Evolutionary conservation across 306 rosid genomes (phyloP), one percentile per base, ranked within the genome.

Genomic region (Lathyrus oleraceus): DNA sequence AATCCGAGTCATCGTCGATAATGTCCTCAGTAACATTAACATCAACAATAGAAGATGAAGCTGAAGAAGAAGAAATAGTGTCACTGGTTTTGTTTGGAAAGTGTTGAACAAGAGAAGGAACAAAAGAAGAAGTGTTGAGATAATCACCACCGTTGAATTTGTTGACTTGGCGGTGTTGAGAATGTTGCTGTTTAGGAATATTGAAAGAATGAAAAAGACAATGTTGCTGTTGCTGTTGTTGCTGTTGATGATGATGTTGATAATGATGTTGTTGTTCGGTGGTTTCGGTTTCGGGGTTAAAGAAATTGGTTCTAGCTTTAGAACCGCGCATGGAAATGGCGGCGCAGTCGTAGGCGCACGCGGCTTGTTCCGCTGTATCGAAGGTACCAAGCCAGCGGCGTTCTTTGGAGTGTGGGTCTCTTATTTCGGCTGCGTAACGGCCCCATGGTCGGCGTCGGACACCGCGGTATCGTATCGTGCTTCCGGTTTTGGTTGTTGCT

Each of bases 391-490:
- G 91, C 98, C 98, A 92, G 7, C 98, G 87, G 4, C 98, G 79
- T 5, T 92, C 98, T 73, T 92, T 92, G 0, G 98, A 82, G 56
- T 83, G 85, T 0, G 98, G 96, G 85, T 92, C 98, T 3, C 98
- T 64, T 45, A 92, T 92, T 86, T 90, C 98, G 0, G 98, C 98
- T 0, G 98, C 98, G 49, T 92, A 92, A 35, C 98, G 91, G 1
- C 98, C 98, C 98, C 98, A 92, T 0, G 98, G 98, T 63, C 98
- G 72, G 0, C 98, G 91, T 5, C 98, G 82, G 0, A 92, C 98
- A 0, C 98, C 98, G 0, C 98, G 92, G 85, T 92, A 92, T 43
- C 0, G 85, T 42, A 1, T 45, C n/a, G 39, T 40, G 8, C 51
- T 54, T 17, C 6, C 20, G 8, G 49, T 48, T 1, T 86, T 91